These are phyloP conservation scores for Dalbergia oliveri DNA, from an alignment of 306 rosid species.

Conservation along the genomic window DNA sequence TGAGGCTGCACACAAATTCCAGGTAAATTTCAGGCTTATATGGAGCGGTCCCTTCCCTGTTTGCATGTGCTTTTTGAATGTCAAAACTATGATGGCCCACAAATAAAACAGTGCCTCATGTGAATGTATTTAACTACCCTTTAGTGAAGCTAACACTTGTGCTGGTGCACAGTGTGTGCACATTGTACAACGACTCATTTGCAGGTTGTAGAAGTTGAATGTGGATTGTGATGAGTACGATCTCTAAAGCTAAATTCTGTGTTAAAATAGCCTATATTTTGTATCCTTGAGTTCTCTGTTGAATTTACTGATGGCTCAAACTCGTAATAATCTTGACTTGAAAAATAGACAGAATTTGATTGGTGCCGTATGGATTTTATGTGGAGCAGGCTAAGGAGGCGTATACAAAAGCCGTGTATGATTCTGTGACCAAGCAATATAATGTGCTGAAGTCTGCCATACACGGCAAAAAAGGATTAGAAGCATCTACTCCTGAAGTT, in stretches of 20 bases:
- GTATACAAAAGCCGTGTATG: slow-evolving; percentile 68
- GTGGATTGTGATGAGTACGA: slow-evolving; percentile 15
- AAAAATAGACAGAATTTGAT: slow-evolving; percentile 37
- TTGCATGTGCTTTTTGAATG: slow-evolving; percentile 10
- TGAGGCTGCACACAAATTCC: slow-evolving; percentile 30
- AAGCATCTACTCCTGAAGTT: slow-evolving; percentile 72
- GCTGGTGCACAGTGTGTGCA: neutral
- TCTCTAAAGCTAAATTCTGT: slow-evolving; percentile 21
- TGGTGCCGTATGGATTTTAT: slow-evolving; percentile 40
- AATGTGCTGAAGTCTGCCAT: slow-evolving; percentile 82
- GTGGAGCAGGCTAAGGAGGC: slow-evolving; percentile 75
- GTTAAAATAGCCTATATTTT: slow-evolving; percentile 13
- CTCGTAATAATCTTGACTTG: slow-evolving; percentile 9
- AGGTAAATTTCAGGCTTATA: neutral
- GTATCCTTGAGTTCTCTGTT: slow-evolving; percentile 36
- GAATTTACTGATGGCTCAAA: neutral
- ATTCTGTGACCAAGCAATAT: slow-evolving; percentile 76
- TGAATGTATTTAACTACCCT: slow-evolving; percentile 24
- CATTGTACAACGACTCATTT: neutral
- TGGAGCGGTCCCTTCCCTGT: neutral
- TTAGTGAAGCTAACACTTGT: slow-evolving; percentile 3
- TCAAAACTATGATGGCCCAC: slow-evolving; percentile 22
- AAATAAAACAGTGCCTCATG: neutral
- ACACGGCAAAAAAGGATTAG: slow-evolving; percentile 67
- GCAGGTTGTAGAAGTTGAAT: slow-evolving; percentile 27